A percentile compares a stretch with the other conserved stretches of the same genome.
Conservation (phyloP, 1,284 basidiomycete species). For the Puccinia novopanici region DNA sequence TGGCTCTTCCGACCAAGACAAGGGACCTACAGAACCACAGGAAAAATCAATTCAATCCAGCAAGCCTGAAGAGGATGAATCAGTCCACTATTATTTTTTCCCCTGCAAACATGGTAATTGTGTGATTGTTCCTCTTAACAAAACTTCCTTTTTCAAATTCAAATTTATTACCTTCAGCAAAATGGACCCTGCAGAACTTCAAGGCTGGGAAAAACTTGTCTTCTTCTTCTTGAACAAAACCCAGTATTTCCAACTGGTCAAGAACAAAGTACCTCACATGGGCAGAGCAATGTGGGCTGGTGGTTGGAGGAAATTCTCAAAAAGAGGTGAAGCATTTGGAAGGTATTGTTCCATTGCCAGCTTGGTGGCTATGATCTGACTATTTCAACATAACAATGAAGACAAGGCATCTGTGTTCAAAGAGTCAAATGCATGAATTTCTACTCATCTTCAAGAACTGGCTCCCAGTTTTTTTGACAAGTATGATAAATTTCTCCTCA, state of each 20-base stretch:
- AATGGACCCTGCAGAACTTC: not conserved
- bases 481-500: not conserved
- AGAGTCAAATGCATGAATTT: not conserved
- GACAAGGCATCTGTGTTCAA: not conserved
- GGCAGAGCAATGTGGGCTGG: no score
- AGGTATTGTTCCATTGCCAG: not conserved
- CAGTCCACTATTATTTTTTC: not conserved
- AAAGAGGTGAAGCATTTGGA: no score
- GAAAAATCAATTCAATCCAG: no score
- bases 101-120: not conserved
- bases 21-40: no score
- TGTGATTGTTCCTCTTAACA: not conserved
- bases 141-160: not conserved
- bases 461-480: not conserved
- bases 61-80: not conserved
- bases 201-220: conserved; percentile 1
- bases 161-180: not conserved
- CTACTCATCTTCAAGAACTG: not conserved
- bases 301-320: no score
- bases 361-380: not conserved
- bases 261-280: no score
- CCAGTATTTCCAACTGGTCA: not conserved
- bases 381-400: not conserved
- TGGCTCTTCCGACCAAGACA: no score
- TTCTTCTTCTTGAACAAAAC: not conserved